Conservation (phyloP, 805 yeast species). For the Starmerella vitae region DNA sequence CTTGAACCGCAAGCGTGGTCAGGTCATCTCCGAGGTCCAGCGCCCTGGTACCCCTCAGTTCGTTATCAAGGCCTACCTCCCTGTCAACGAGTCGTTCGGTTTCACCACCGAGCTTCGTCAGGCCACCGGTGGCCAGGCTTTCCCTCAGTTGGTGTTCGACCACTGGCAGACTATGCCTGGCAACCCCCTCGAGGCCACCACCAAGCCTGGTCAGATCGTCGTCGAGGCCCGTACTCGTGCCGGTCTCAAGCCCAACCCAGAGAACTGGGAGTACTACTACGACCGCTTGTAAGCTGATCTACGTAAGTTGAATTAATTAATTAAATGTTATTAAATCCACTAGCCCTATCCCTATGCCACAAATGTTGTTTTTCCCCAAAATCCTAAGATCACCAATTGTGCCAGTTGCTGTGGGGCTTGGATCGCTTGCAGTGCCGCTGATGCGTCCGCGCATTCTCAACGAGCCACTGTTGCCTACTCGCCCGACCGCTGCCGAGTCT, state of each 20-base stretch:
- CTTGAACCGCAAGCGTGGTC: conserved; percentile 96
- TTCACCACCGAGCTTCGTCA: conserved; percentile 99
- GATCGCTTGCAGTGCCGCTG: conserved; percentile 3
- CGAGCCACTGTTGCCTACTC: conserved; percentile 7
- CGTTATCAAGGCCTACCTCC: conserved; percentile 99
- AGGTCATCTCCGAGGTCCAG: conserved; percentile 97
- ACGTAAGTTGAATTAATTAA: too few species aligned
- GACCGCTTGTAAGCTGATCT: conserved; percentile 34
- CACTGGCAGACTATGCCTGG: conserved; percentile 90
- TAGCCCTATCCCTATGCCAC: background rate
- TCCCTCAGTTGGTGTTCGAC: conserved; percentile 99
- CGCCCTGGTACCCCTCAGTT: conserved; percentile 99
- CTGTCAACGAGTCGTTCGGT: conserved; percentile 99
- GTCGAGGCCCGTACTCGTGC: conserved; percentile 75
- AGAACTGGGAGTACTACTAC: conserved; percentile 98
- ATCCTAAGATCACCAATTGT: conserved; percentile 5
- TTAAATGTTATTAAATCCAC: background rate
- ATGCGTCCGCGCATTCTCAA: conserved; percentile 6
- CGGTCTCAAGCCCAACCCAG: conserved; percentile 94
- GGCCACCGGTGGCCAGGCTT: conserved; percentile 99
- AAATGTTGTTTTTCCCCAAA: conserved; percentile 11
- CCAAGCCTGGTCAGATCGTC: conserved; percentile 57
- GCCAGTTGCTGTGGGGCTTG: background rate
- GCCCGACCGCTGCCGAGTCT: conserved; percentile 14
- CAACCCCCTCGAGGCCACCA: conserved; percentile 79